These are phyloP conservation scores for Alloteropsis semialata DNA, from an alignment of 176 grass and related monocot species.

Conservation along the genomic window DNA sequence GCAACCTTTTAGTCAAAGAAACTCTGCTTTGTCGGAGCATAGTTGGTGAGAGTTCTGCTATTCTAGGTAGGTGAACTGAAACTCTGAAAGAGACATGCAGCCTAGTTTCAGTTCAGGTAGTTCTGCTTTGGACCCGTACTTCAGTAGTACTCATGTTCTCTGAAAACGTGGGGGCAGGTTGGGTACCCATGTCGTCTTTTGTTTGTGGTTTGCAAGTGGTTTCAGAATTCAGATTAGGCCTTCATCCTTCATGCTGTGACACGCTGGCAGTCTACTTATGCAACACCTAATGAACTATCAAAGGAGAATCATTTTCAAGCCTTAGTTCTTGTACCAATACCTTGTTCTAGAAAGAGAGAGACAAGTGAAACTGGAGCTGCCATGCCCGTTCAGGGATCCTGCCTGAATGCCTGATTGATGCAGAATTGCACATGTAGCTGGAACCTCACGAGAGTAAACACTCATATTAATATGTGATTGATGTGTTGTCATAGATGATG, in stretches of 20 bases:
- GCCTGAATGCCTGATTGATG: neutral
- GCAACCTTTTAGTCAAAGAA: neutral
- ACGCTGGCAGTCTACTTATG: neutral
- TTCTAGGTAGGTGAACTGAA: constrained; percentile 42
- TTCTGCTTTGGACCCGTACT: neutral
- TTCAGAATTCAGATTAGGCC: neutral
- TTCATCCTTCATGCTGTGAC: neutral
- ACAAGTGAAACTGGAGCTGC: neutral
- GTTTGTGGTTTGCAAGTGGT: neutral
- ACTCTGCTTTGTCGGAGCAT: constrained; percentile 14
- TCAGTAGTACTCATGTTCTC: neutral
- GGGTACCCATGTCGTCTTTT: neutral
- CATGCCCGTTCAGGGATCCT: neutral
- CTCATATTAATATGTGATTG: neutral
- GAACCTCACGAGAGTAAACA: neutral
- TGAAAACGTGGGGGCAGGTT: neutral
- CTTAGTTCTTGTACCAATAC: neutral
- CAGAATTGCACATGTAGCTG: neutral
- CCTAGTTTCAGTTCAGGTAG: neutral
- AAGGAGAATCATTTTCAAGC: neutral
- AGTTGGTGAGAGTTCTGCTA: constrained; percentile 7
- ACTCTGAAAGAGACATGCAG: constrained; percentile 32
- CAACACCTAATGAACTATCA: neutral
- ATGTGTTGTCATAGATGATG: neutral
- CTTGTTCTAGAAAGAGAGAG: neutral